These are phyloP conservation scores for Talaromyces wortmannii DNA, from an alignment of 495 filamentous ascomycete genomes.

Conservation along the genomic window DNA sequence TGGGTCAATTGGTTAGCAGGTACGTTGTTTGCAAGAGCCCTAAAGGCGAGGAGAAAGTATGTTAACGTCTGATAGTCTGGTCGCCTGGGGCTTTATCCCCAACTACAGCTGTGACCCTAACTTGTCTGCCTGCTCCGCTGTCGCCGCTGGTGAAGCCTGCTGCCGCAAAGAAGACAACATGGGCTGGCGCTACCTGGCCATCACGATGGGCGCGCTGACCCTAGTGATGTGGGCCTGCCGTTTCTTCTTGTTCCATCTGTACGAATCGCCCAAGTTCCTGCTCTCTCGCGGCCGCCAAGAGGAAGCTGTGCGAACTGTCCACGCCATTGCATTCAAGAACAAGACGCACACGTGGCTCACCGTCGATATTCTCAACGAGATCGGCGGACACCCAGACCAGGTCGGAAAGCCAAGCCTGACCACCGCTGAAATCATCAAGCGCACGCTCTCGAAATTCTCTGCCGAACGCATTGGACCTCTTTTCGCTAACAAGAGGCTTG, in stretches of 20 bases:
- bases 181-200: conserved; percentile 78
- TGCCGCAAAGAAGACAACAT: conserved; percentile 59
- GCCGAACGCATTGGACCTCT: conserved; percentile 44
- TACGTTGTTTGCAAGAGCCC: conserved; percentile 7
- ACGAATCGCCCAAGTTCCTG: conserved; percentile 75
- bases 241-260: conserved; percentile 71
- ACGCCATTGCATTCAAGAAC: conserved; percentile 52
- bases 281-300: conserved; percentile 64
- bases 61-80: conserved; percentile 31
- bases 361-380: conserved; percentile 44
- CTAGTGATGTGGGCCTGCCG: conserved; percentile 62
- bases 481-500: conserved; percentile 45
- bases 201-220: conserved; percentile 65
- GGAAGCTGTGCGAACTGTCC: conserved; percentile 66
- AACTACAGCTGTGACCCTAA: conserved; percentile 39
- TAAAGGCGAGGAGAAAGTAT: background rate
- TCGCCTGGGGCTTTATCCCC: conserved; percentile 53
- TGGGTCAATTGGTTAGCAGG: conserved; percentile 47
- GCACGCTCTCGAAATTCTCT: conserved; percentile 50
- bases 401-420: conserved; percentile 25
- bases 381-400: conserved; percentile 38
- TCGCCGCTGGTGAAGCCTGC: conserved; percentile 22
- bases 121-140: conserved; percentile 25
- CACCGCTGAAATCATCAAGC: conserved; percentile 35
- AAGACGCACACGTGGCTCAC: conserved; percentile 45